Conservation (phyloP, 176 grass and related monocot species). For the Oryza meridionalis region DNA sequence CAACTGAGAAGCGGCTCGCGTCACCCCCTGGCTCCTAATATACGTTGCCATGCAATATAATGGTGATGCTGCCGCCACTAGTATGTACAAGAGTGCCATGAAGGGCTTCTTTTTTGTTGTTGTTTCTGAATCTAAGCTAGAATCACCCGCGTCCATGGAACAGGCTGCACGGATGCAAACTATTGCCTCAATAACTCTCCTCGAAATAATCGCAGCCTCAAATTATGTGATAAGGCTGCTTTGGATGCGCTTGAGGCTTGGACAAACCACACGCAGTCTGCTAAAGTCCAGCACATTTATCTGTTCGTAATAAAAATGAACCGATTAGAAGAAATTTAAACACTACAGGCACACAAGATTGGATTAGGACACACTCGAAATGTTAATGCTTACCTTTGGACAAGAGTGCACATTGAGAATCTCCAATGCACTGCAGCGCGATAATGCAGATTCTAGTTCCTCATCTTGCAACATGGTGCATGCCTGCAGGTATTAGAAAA, state of each 20-base stretch:
- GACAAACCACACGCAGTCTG: constrained; percentile 61
- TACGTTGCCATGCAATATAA: constrained; percentile 47
- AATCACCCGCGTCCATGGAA: constrained; percentile 12
- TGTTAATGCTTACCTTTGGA: constrained; percentile 57
- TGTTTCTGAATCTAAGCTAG: constrained; percentile 36
- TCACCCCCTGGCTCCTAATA: constrained; percentile 21
- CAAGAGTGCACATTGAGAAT: constrained; percentile 87
- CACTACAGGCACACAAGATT: background rate
- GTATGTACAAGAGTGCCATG: constrained; percentile 49
- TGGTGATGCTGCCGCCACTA: constrained; percentile 26
- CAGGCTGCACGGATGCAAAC: background rate
- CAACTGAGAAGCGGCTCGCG: constrained; percentile 13
- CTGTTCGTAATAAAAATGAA: constrained; percentile 38
- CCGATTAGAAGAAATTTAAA: constrained; percentile 3
- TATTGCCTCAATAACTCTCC: constrained; percentile 13
- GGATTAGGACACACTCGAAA: background rate
- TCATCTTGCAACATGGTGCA: constrained; percentile 89
- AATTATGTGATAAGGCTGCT: constrained; percentile 48
- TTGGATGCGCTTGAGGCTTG: constrained; percentile 80
- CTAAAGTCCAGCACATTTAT: constrained; percentile 65
- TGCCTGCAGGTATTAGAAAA: constrained; percentile 50
- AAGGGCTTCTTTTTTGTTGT: constrained; percentile 23
- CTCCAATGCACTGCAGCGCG: constrained; percentile 66
- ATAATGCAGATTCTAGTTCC: constrained; percentile 89
- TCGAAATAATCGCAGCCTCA: constrained; percentile 15